Conservation (phyloP, 179 eudicot species). For the Beta lomatogona region DNA sequence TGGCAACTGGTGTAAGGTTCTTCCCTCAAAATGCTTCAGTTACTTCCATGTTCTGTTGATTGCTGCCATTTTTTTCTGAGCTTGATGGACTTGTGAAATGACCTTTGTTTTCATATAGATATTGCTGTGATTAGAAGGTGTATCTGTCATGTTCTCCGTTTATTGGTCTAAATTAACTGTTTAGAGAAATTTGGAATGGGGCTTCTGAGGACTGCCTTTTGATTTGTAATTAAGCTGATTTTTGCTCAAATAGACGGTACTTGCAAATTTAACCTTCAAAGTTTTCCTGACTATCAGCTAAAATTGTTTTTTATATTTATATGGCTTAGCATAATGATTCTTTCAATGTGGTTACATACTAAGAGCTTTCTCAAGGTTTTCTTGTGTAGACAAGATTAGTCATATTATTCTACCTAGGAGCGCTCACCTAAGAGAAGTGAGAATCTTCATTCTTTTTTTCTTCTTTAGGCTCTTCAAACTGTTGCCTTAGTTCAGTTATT, state of each 20-base stretch:
- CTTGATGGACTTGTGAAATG: neutral
- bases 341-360: neutral
- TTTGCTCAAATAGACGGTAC: neutral
- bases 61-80: neutral
- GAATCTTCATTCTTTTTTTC: neutral
- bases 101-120: neutral
- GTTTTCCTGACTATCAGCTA: too few species aligned
- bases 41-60: neutral
- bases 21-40: slow-evolving; percentile 22
- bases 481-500: neutral
- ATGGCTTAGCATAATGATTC: neutral
- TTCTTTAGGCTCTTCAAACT: neutral
- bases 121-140: neutral
- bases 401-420: neutral
- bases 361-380: too few species aligned
- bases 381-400: neutral
- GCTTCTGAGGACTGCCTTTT: neutral
- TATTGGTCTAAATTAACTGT: neutral
- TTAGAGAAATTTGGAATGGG: neutral
- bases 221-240: neutral
- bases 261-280: neutral
- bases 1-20: slow-evolving; percentile 90
- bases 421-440: neutral
- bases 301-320: too few species aligned
- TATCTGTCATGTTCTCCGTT: neutral